These are phyloP conservation scores for Isatis lusitanica DNA, from an alignment of 441 rosid species.

Conservation along the genomic window DNA sequence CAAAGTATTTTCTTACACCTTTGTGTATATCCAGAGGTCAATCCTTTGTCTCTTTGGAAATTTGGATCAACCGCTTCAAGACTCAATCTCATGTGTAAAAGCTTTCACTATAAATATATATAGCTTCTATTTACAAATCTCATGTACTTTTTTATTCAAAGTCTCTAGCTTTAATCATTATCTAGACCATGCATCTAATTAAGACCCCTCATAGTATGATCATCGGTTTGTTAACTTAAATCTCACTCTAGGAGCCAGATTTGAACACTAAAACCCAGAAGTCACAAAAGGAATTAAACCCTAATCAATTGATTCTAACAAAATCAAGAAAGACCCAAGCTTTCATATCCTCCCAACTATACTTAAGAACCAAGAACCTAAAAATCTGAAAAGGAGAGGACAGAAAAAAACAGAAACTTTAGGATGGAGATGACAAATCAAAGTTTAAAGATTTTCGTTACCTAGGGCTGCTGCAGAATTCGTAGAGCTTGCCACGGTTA, in stretches of 20 bases:
- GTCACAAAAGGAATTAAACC: background rate
- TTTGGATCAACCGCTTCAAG: conserved; percentile 29
- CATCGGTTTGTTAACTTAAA: conserved; percentile 7
- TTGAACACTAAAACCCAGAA: background rate
- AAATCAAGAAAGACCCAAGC: conserved; percentile 15
- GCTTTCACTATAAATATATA: conserved; percentile 3
- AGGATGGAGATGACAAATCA: background rate
- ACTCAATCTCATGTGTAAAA: conserved; percentile 30
- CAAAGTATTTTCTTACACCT: conserved; percentile 33
- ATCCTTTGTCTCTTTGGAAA: conserved; percentile 27
- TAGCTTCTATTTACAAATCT: conserved; percentile 20
- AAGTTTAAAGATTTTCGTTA: conserved; percentile 25
- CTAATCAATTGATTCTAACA: conserved; percentile 6
- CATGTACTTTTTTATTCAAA: background rate
- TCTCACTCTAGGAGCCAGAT: conserved; percentile 19
- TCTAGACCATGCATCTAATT: conserved; percentile 4
- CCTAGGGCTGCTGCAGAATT: conserved; percentile 83
- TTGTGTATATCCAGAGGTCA: conserved; percentile 36
- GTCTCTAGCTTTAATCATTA: conserved; percentile 30
- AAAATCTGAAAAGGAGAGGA: background rate
- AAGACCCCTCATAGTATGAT: conserved; percentile 12
- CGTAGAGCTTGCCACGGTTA: conserved; percentile 84
- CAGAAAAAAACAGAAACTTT: background rate
- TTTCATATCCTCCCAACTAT: background rate
- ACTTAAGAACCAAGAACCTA: conserved; percentile 7